A percentile compares a stretch with the other conserved stretches of the same genome.
Conservation (phyloP, 768 basidiomycete species). For the Termitomyces sp. region DNA sequence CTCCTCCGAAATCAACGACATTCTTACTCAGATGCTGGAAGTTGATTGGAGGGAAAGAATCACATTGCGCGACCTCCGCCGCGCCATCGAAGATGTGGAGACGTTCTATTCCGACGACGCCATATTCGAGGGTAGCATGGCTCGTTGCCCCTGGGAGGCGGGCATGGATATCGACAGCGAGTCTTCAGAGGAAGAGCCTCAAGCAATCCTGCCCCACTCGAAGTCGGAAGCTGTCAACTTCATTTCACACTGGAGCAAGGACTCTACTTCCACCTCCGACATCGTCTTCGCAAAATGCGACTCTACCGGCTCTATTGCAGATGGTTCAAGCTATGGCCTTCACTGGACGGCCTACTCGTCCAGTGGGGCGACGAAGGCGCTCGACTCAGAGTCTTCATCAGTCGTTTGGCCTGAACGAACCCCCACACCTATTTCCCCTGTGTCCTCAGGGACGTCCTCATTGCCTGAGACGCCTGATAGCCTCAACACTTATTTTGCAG, state of each 20-base stretch:
- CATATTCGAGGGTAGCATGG: slow-evolving; percentile 80
- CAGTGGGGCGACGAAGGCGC: slow-evolving; percentile 50
- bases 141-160: slow-evolving; percentile 75
- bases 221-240: slow-evolving; percentile 31
- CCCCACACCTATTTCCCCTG: slow-evolving; percentile 40
- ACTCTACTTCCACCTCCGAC: slow-evolving; percentile 43
- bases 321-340: slow-evolving; percentile 37
- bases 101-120: slow-evolving; percentile 75
- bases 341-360: slow-evolving; percentile 42
- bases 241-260: slow-evolving; percentile 61
- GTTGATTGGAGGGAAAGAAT: slow-evolving; percentile 62
- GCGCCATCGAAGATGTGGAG: slow-evolving; percentile 51
- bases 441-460: slow-evolving; percentile 40
- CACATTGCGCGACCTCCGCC: slow-evolving; percentile 52
- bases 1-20: slow-evolving; percentile 66
- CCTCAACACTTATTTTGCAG: slow-evolving; percentile 37
- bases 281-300: slow-evolving; percentile 38
- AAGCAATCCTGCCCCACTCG: slow-evolving; percentile 37
- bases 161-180: slow-evolving; percentile 68
- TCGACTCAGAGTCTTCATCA: slow-evolving; percentile 49
- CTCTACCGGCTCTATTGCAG: slow-evolving; percentile 21
- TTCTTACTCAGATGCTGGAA: slow-evolving; percentile 71
- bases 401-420: slow-evolving; percentile 36
- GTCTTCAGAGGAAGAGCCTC: slow-evolving; percentile 36
- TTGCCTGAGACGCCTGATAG: slow-evolving; percentile 58